Base-by-base conservation (phyloP, 2,329 filamentous ascomycete species). In the Ophiosphaerella narmari region DNA sequence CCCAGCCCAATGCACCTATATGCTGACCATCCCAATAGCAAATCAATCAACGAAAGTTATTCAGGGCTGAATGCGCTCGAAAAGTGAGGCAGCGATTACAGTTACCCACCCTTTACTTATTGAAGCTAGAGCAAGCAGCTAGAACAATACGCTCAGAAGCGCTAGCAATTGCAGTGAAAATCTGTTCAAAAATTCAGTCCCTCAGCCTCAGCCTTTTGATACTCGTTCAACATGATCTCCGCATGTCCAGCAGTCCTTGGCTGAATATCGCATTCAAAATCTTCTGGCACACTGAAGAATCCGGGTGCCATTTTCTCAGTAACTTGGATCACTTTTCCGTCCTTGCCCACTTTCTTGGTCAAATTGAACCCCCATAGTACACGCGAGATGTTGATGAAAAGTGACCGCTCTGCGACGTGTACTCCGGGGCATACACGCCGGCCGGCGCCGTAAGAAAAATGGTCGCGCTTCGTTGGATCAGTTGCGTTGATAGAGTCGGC, bases 351-450 rank as follows among this genome's bases (percentile, higher is more conserved):
- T 46, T 68, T 68, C 54, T 69, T 68, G 2, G 16, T 24, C 18
- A 74, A 55, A 33, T 66, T 57, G 50, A 73, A 74, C 0, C 63
- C 70, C 71, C 71, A 73, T 6, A 74, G 45, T 7, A 71, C 66
- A 5, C 70, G 62, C 4, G 67, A 52, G 9, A 73, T 67, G 33
- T 70, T 70, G 50, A 73, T 69, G 39, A 66, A 72, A 5, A 73
- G 57, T 2, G 69, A 72, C 26, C 69, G 67, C 32, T 73, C 71
- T 1, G 71, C 71, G 8, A 74, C 65, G 50, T 73, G 70, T 4
- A 71, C 59, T 9, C 71, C 71, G 8, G 69, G 70, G 52, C 71
- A 74, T 2, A 72, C 63, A 6, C 71, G 57, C 9, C 70, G 46
- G 4, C 71, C 71, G 0, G 70, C 68, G 7, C 71, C 70, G 38